Evolutionary conservation across 352 stramenopile genomes (phyloP), one percentile per base, ranked within the genome.

Genomic region (Sclerospora graminicola): DNA sequence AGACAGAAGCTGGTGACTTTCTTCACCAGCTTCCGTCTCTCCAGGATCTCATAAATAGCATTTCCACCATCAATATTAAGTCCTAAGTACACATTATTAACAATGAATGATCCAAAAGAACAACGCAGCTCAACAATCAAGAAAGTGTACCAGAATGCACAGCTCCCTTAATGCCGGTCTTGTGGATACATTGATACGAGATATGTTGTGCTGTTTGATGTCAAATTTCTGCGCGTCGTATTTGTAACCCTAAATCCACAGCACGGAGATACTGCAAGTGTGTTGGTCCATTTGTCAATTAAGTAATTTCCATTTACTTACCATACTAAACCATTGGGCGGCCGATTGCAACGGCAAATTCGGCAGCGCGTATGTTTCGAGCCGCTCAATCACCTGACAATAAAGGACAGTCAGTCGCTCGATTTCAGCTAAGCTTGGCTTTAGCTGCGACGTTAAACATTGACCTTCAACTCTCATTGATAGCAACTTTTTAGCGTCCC

Each of bases 41-140:
- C 69, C 23, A 88, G 59, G 15, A 54, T 32, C 35, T 59, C 38
- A 30, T 69, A 84, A 29, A 88, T 63, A 1, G 45, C 62, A 28
- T 90, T 88, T 0, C 60, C 70, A 49, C 88, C 78, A 43, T 88
- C 78, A 35, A 90, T 87, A 32, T 75, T 75, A 20, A 88, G 37
- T 9, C 78, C 71, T 84, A 30, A n/a, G n/a, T n/a, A n/a, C n/a
- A n/a, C n/a, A n/a, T n/a, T n/a, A n/a, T n/a, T n/a, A n/a, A n/a
- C n/a, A n/a, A n/a, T n/a, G n/a, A n/a, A n/a, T n/a, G n/a, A n/a
- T n/a, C n/a, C n/a, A n/a, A n/a, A n/a, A n/a, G 28, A 33, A 9
- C 4, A 33, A 4, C 8, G 16, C 9, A 23, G 18, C n/a, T n/a
- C n/a, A n/a, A n/a, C n/a, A n/a, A n/a, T n/a, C n/a, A n/a, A n/a